Evolutionary conservation across 2,329 filamentous ascomycete genomes (phyloP).

Genomic region (Plectosphaerella sp.): DNA sequence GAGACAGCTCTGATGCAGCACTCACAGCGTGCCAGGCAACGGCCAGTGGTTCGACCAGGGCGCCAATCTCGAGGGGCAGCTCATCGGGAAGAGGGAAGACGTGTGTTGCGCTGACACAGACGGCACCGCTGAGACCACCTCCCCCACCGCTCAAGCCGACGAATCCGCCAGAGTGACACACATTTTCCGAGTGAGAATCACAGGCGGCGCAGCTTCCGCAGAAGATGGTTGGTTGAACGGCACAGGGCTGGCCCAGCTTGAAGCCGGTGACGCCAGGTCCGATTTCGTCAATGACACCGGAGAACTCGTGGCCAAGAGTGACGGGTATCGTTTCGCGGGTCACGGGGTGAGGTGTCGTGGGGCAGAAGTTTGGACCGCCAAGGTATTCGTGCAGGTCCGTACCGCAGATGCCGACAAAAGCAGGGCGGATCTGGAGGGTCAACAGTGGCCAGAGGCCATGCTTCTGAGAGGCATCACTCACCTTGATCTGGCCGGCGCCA

Average conservation of each 20-base stretch:
- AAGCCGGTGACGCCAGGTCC: constrained; percentile 40
- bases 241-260: constrained; percentile 48
- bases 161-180: constrained; percentile 37
- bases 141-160: constrained; percentile 34
- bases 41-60: constrained; percentile 58
- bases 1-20: constrained; percentile 18
- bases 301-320: constrained; percentile 60
- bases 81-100: constrained; percentile 44
- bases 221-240: constrained; percentile 52
- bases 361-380: constrained; percentile 21
- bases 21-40: constrained; percentile 61
- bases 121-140: constrained; percentile 48
- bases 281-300: constrained; percentile 53
- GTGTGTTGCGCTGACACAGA: constrained; percentile 41
- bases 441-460: not conserved
- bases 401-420: constrained; percentile 27
- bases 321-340: constrained; percentile 52
- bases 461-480: not conserved
- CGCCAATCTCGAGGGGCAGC: constrained; percentile 47
- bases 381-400: constrained; percentile 27
- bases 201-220: constrained; percentile 52
- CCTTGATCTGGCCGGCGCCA: constrained; percentile 42
- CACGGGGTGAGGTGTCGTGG: constrained; percentile 43
- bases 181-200: constrained; percentile 27
- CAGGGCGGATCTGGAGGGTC: constrained; percentile 16